Evolutionary conservation across 2,329 filamentous ascomycete genomes (phyloP), one percentile per base, ranked within the genome.

Genomic region (Clonostachys rhizophaga): DNA sequence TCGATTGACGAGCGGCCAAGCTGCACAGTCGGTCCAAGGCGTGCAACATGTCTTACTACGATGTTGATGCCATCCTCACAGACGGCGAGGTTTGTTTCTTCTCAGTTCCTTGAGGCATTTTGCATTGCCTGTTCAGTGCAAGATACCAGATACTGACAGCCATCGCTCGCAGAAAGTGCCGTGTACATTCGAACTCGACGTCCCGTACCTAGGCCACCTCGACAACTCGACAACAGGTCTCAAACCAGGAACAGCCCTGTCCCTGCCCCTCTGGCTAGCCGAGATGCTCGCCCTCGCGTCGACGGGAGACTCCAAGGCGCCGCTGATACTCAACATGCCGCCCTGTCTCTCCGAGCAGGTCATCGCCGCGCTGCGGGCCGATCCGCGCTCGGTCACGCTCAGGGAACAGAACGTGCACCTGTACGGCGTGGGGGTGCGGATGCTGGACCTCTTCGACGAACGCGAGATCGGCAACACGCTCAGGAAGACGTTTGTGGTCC

Each of bases 391-490:
- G 11, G 89, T 99, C 2, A 85, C 95, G 47, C 66, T 99, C 40
- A 83, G 92, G 44, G 84, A 89, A 47, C 82, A 94, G 64, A 89
- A 88, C 50, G 84, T 86, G 35, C 87, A 96, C 65, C 96, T 96
- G 58, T 97, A 96, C 69, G 84, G 82, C 20, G 78, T 97, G 5
- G 90, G 88, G 5, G 86, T 89, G 41, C 81, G 89, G 45, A 91
- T 96, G 67, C 74, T 97, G 51, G 91, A 96, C 49, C 68, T 99
- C 1, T 95, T 96, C 52, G 91, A 96, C 49, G 91, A 96, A 64
- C 64, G 65, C 41, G 80, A 82, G 50, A 84, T 96, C 47, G 88
- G 90, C 47, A 79, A 89, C 53, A 82, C 94, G 17, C 64, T 92
- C 55, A 76, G 80, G 47, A 76, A 86, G 71, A 91, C 89, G 0